Conservation (phyloP, 306 rosid genomes). For the Quercus robur region DNA sequence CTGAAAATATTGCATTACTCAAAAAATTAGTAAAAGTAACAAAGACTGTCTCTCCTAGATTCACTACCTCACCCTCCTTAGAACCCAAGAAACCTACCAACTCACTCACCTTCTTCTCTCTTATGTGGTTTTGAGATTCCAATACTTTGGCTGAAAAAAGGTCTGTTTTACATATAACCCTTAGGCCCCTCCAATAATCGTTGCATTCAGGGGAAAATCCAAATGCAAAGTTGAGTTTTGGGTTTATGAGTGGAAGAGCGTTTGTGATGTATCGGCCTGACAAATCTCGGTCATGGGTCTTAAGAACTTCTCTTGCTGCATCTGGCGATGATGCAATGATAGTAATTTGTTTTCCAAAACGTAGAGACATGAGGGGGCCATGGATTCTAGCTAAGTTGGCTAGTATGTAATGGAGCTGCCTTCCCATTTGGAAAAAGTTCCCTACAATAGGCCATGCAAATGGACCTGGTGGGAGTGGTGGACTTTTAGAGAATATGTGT, state of each 20-base stretch:
- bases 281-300: conserved; percentile 6
- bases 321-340: conserved; percentile 18
- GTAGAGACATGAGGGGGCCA: conserved; percentile 19
- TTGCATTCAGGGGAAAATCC: not conserved
- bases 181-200: not conserved
- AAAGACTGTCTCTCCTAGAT: not conserved
- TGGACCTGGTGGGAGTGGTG: too few relatives aligned
- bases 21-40: conserved; percentile 2
- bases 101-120: conserved; percentile 7
- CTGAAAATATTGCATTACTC: conserved; percentile 1
- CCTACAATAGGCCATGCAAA: too few relatives aligned
- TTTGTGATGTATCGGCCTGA: conserved; percentile 1
- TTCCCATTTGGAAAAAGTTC: too few relatives aligned
- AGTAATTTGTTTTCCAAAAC: conserved; percentile 6
- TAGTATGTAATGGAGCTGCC: not conserved
- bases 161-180: too few relatives aligned
- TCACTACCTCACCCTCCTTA: conserved; percentile 1
- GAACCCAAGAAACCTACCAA: not conserved
- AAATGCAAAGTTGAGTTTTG: not conserved
- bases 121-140: not conserved
- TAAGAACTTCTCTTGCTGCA: conserved; percentile 9
- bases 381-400: not conserved
- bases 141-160: too few relatives aligned
- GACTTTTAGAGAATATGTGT: too few relatives aligned
- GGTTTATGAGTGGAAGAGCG: not conserved